Evolutionary conservation across 78 protist species (phyloP).

Genomic region (slime mould (Dictyostelium discoideum)): DNA sequence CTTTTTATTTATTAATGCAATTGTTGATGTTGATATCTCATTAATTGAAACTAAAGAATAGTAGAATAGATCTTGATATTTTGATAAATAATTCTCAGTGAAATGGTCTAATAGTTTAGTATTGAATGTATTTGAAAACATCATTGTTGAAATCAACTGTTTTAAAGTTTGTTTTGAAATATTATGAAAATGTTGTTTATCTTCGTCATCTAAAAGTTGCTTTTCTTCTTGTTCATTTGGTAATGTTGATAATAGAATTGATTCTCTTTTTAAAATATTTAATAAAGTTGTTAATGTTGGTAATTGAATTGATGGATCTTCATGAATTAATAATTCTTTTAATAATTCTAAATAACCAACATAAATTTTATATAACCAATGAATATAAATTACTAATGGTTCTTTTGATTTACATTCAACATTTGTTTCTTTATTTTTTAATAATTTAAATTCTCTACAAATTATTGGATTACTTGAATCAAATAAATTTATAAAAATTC

Average conservation of each 20-base stretch:
- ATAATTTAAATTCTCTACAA: constrained; percentile 3
- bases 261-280: constrained; percentile 23
- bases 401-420: neutral
- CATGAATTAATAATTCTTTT: constrained; percentile 10
- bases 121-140: neutral
- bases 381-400: constrained; percentile 4
- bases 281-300: constrained; percentile 28
- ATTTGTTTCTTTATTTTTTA: neutral
- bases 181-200: neutral
- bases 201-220: neutral
- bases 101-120: constrained; percentile 31
- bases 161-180: neutral
- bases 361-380: constrained; percentile 48
- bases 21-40: neutral
- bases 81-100: neutral
- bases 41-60: neutral
- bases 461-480: constrained; percentile 15
- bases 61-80: constrained; percentile 24
- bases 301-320: constrained; percentile 70
- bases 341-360: constrained; percentile 17
- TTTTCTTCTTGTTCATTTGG: neutral
- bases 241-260: neutral
- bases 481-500: constrained; percentile 33
- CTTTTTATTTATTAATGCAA: neutral
- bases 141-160: neutral